Percentiles rank a stretch among this genome's conserved stretches.
Conservation (phyloP, 345 rosid genomes). For the Cardamine occulta region DNA sequence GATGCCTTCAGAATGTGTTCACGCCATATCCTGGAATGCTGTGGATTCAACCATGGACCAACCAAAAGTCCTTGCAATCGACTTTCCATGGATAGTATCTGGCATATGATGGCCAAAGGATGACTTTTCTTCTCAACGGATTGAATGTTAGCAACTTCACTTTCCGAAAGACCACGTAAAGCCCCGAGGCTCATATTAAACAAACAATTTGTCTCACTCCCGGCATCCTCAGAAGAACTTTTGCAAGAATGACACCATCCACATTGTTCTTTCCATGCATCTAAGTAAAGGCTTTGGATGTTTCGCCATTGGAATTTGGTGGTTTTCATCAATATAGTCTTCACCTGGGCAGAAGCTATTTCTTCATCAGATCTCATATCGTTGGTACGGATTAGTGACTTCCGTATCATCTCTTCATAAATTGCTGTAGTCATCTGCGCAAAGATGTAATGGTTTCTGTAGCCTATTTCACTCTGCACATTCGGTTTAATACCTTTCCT, state of each 20-base stretch:
- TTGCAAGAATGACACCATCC: conserved; percentile 96
- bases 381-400: conserved; percentile 52
- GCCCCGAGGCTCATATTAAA: conserved; percentile 61
- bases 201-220: conserved; percentile 59
- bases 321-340: conserved; percentile 69
- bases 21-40: conserved; percentile 67
- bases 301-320: conserved; percentile 66
- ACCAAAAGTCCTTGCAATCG: conserved; percentile 79
- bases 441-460: conserved; percentile 73
- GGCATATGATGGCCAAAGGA: conserved; percentile 55
- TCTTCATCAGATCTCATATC: conserved; percentile 68
- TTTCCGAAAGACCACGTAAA: conserved; percentile 48
- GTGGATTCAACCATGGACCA: conserved; percentile 92
- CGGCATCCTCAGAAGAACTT: conserved; percentile 51
- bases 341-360: conserved; percentile 67
- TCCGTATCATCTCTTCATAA: conserved; percentile 66
- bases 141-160: conserved; percentile 50
- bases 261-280: conserved; percentile 73
- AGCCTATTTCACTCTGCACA: conserved; percentile 49
- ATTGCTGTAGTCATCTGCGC: conserved; percentile 69
- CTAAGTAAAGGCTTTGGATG: conserved; percentile 46
- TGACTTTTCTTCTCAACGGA: conserved; percentile 53
- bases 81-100: conserved; percentile 68
- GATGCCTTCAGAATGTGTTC: conserved; percentile 60
- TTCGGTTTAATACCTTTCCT: conserved; percentile 42